Percentiles rank a stretch among this genome's conserved stretches.
Evolutionary conservation across 202 grass and related monocot genomes (phyloP).

Genomic region (Zizania palustris): DNA sequence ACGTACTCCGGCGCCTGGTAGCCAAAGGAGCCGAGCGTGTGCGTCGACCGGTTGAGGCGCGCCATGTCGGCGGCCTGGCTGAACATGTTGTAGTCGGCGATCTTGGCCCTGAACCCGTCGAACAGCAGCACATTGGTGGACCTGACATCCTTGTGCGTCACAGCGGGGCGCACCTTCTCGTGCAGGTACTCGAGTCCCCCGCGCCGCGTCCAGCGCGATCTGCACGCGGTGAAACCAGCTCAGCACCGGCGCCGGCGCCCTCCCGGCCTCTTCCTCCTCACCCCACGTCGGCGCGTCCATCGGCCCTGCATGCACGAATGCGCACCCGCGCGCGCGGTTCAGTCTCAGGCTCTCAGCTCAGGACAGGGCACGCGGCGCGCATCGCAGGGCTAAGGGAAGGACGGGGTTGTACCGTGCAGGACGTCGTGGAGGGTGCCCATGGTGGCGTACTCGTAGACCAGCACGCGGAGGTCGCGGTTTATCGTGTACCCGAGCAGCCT

Average conservation of each 20-base stretch:
- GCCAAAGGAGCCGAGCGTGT: constrained; percentile 70
- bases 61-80: constrained; percentile 73
- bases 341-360: not conserved
- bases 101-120: constrained; percentile 63
- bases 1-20: constrained; percentile 82
- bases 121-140: constrained; percentile 84
- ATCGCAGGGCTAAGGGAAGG: too few species aligned
- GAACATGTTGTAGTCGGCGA: constrained; percentile 79
- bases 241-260: constrained; percentile 52
- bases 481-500: constrained; percentile 64
- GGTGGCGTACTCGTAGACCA: constrained; percentile 67
- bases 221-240: constrained; percentile 61
- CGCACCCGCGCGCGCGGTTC: not conserved
- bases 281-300: not conserved
- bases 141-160: constrained; percentile 70
- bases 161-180: constrained; percentile 53
- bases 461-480: constrained; percentile 51
- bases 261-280: constrained; percentile 21
- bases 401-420: constrained; percentile 54
- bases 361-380: too few species aligned
- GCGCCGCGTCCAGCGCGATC: constrained; percentile 72
- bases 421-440: constrained; percentile 75
- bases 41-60: constrained; percentile 57
- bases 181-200: constrained; percentile 88
- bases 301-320: not conserved